Evolutionary conservation across 768 basidiomycete genomes (phyloP), one percentile per base, ranked within the genome.

Genomic region (Ramaria sp.): DNA sequence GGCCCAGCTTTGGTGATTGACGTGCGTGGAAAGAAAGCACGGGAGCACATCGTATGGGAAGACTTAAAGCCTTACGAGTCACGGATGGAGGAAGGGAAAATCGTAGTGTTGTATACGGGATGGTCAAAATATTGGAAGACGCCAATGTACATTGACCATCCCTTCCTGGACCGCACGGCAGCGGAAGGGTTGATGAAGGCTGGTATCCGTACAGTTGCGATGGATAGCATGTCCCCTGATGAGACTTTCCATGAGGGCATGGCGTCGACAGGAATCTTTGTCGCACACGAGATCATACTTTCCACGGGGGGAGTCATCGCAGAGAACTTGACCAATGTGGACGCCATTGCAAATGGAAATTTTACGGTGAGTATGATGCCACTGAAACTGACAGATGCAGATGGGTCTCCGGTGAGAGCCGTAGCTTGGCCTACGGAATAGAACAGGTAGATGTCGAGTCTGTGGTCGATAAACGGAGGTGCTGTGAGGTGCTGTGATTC

Each of bases 321-420:
- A 28, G 86, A 88, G 69, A 89, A 88, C 59, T 55, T 88, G 61
- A 77, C 68, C 9, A 77, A 79, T 50, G 60, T 88, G 52, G 74
- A 73, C 28, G 58, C 58, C 45, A 61, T 85, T 30, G 55, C 60
- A 6, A 53, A 41, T 25, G 63, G 64, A 32, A 62, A 64, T 1
- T 73, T 70, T 62, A 67, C 72, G 52, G 76, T 83, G 34, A 78
- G 76, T 52, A 62, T 87, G 51, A 62, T 80, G 37, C 85, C 85
- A 0, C 62, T 88, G 48, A 78, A 71, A 22, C 52, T 88, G n/a
- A 68, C 67, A 4, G 75, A 72, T 0, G 72, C 75, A 22, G 86
- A 88, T 61, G 85, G 81, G 4, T 81, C 82, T 13, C 85, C 85
- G 0, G 69, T 85, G n/a, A 73, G 85, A 57, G 86, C 83, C 3